phyloP scores from a whole-genome alignment of 352 stramenopile genomes.

The Phytophthora crassamura region DNA sequence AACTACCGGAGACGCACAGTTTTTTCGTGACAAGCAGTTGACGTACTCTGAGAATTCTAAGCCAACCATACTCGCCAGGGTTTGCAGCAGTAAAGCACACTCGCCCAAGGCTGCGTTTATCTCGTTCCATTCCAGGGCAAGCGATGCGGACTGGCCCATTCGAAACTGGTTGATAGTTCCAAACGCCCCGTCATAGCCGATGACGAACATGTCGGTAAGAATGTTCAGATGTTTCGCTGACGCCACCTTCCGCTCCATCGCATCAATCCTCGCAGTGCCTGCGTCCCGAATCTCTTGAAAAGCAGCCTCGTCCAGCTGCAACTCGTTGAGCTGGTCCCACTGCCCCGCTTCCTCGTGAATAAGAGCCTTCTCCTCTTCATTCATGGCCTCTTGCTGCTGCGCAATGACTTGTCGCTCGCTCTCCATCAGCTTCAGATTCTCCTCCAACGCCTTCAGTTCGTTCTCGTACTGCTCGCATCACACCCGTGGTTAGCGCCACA shows the following conservation, averaged over 20 bases:
- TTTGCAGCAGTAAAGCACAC: slow-evolving; percentile 71
- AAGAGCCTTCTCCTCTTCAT: slow-evolving; percentile 55
- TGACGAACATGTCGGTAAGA: slow-evolving; percentile 79
- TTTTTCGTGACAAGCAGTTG: slow-evolving; percentile 1
- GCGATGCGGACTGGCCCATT: slow-evolving; percentile 63
- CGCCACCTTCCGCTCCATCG: slow-evolving; percentile 55
- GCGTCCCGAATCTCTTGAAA: slow-evolving; percentile 68
- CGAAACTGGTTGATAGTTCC: slow-evolving; percentile 89
- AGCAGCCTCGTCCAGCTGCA: slow-evolving; percentile 53
- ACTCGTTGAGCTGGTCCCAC: slow-evolving; percentile 65
- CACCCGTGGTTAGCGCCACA: not conserved
- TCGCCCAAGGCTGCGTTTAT: slow-evolving; percentile 88
- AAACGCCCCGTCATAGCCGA: slow-evolving; percentile 75
- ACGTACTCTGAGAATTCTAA: slow-evolving; percentile 78
- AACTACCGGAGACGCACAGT: slow-evolving; percentile 7
- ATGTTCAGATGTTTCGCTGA: slow-evolving; percentile 65
- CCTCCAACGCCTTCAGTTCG: slow-evolving; percentile 59
- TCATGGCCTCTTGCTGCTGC: slow-evolving; percentile 55
- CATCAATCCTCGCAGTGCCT: slow-evolving; percentile 59
- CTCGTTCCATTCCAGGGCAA: slow-evolving; percentile 87
- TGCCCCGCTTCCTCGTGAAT: slow-evolving; percentile 58
- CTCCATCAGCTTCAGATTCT: slow-evolving; percentile 78
- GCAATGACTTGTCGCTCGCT: slow-evolving; percentile 62
- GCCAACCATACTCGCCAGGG: slow-evolving; percentile 60
- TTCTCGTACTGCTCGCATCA: slow-evolving; percentile 63